Evolutionary conservation across 805 yeast genomes (phyloP), one percentile per base, ranked within the genome.

Genomic region (Pichia phayaonensis): DNA sequence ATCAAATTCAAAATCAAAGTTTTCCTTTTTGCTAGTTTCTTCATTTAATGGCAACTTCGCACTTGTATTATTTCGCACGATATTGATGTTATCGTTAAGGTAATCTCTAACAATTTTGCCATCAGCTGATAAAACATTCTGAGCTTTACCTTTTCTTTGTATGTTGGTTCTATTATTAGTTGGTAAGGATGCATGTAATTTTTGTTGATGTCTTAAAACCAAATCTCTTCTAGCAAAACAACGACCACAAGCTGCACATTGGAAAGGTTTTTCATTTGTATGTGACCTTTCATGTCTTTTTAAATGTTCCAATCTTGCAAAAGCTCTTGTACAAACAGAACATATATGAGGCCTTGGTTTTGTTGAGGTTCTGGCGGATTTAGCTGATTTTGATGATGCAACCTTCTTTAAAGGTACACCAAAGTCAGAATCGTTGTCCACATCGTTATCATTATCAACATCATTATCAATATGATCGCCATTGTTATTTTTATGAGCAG

Each of bases 271-370:
- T 67, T 90, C 97, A 65, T 90, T 88, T 11, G 99, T 92, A 65
- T 92, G 99, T 0, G 95, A 84, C 40, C 97, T 73, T 60, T 90
- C 95, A 63, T 92, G 99, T 51, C 99, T 81, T 66, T 87, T 90
- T 61, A 94, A 74, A 68, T 92, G 99, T 67, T 92, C 99, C 45
- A 88, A 74, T 49, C 99, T 77, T 1, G 97, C 99, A 76, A 94
- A 94, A 2, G 96, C 96, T 53, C 99, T 75, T 1, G 97, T 88
- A 65, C 99, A 94, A 5, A 88, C 84, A 2, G 84, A 68, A 65
- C 99, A 94, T 12, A 87, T 76, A 62, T 88, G 96, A 1, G 98
- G 98, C 52, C 98, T 74, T 15, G 98, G 98, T 64, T 90, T 90
- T 61, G 89, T 95, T 0, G 96, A 88, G 66, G 8, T 16, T 42